Base-by-base conservation (phyloP, 2,329 filamentous ascomycete species). In the Hypoxylon sp. region DNA sequence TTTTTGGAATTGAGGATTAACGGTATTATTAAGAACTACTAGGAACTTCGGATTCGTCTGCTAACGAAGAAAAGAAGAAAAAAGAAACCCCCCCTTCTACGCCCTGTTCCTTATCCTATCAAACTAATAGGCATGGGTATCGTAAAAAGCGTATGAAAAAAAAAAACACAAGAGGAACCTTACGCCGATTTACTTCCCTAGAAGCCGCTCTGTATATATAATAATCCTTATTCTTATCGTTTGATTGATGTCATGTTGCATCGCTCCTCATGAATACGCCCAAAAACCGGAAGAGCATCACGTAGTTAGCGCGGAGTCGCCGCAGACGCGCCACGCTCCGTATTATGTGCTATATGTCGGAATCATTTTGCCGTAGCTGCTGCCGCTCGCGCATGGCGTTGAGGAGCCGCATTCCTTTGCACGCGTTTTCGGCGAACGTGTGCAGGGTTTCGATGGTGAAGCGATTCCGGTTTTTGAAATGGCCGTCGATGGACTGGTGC, bases 381-480 rank as follows among this genome's bases (percentile, higher is more conserved):
- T 8, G 17, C 38, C 46, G 2, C 12, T 29, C 19, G n/a, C n/a
- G n/a, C n/a, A 40, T 7, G 11, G 20, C 7, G 30, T 47, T 51
- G 5, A 60, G 41, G 15, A 50, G 13, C 4, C 70, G 72, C 72
- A 77, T 74, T 19, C 73, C 75, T 42, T 71, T 68, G 51, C 70
- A 74, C 3, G 74, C 73, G 43, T 67, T 74, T 51, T 78, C 71
- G 8, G 73, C 73, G 49, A 78, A 76, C 36, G 70, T 68, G 43
- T 75, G 73, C 49, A 78, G 65, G 52, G 74, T 71, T 23, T 73
- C 68, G n/a, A 77, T 69, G 5, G 75, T 76, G 17, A 67, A 72
- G 12, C 68, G 67, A 50, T 76, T 77, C 58, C 69, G 71, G 59
- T 77, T 77, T 17, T 69, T 66, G 49, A 78, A 78, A 4, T 72